phyloP scores from a whole-genome alignment of 2,329 filamentous ascomycete species.

The Fusarium foetens region DNA sequence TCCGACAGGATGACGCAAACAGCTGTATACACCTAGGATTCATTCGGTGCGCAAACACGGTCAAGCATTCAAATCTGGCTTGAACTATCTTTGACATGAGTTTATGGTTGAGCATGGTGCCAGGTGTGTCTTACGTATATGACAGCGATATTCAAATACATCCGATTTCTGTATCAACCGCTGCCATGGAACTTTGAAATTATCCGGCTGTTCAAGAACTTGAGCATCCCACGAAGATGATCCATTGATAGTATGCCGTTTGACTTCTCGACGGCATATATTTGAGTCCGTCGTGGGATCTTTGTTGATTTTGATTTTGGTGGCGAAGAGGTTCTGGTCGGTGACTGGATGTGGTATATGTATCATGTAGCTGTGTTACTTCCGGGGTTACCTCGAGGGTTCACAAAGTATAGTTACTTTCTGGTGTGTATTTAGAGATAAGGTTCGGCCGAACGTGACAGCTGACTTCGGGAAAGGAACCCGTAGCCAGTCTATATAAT shows the following conservation, averaged over 20 bases:
- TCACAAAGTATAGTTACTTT: neutral
- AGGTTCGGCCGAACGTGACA: no score
- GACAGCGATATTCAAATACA: neutral
- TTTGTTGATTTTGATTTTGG: neutral
- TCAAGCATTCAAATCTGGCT: neutral
- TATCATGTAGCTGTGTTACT: neutral
- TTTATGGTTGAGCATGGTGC: neutral
- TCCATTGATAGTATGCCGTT: neutral
- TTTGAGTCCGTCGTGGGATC: no score
- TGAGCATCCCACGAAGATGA: neutral
- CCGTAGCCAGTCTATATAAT: neutral
- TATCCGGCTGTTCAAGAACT: neutral
- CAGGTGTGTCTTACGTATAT: neutral
- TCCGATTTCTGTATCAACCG: neutral
- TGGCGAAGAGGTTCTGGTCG: neutral
- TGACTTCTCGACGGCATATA: neutral
- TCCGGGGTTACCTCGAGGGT: neutral
- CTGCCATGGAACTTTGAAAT: neutral
- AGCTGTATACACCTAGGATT: neutral
- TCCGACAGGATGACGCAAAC: neutral
- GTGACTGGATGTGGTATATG: neutral
- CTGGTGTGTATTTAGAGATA: neutral
- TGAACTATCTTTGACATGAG: neutral
- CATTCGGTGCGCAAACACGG: neutral
- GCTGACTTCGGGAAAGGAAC: neutral